Conservation (phyloP, 2,329 filamentous ascomycete species). For the Chaetothyriales sp. region DNA sequence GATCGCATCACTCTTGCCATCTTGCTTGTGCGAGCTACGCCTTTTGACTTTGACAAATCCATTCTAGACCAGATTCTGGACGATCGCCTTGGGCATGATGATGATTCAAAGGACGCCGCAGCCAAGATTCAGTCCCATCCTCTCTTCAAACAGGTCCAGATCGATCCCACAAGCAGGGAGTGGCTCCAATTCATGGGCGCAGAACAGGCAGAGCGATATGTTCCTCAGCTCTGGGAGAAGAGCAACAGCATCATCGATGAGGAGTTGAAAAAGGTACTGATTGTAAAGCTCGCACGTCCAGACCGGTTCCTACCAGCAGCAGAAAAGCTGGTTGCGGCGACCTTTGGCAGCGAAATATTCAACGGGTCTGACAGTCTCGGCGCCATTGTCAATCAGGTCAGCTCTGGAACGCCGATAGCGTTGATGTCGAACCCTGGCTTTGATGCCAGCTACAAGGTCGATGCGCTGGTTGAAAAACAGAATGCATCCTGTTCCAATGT, state of each 20-base stretch:
- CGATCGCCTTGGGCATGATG: slow-evolving; percentile 62
- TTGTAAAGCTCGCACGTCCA: slow-evolving; percentile 88
- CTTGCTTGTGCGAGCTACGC: slow-evolving; percentile 87
- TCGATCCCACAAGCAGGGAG: slow-evolving; percentile 46
- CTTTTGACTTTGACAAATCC: slow-evolving; percentile 83
- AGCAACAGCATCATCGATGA: slow-evolving; percentile 52
- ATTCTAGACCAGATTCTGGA: slow-evolving; percentile 80
- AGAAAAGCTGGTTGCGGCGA: slow-evolving; percentile 72
- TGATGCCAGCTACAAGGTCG: slow-evolving; percentile 97
- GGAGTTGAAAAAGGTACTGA: slow-evolving; percentile 64
- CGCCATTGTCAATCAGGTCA: slow-evolving; percentile 70
- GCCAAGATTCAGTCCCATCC: slow-evolving; percentile 52
- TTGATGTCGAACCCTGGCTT: slow-evolving; percentile 92
- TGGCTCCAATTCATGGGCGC: slow-evolving; percentile 77
- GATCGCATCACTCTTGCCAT: slow-evolving; percentile 89
- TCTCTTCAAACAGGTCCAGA: slow-evolving; percentile 51
- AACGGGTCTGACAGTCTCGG: slow-evolving; percentile 75
- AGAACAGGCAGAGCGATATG: slow-evolving; percentile 70
- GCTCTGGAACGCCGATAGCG: slow-evolving; percentile 70
- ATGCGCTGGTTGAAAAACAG: slow-evolving; percentile 75
- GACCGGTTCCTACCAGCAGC: slow-evolving; percentile 88
- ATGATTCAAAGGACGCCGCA: slow-evolving; percentile 52
- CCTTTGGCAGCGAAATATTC: slow-evolving; percentile 72
- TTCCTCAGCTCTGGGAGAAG: slow-evolving; percentile 62
- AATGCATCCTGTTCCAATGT: slow-evolving; percentile 83